A percentile compares a stretch with the other conserved stretches of the same genome.
Conservation (phyloP, 257 asterid genomes). For the Lavandula angustifolia region DNA sequence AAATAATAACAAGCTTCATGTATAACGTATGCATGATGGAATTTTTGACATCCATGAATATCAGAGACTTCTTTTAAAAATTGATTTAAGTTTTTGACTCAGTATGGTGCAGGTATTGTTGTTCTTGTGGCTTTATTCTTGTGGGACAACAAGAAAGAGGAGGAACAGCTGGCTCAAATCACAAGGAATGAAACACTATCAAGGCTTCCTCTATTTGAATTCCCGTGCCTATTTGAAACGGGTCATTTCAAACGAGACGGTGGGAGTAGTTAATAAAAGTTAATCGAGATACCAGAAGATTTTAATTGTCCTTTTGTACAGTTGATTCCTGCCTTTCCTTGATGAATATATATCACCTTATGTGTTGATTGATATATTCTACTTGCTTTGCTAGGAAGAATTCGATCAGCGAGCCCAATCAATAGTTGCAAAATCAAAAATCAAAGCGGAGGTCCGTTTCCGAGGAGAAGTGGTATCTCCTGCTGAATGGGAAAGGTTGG, state of each 20-base stretch:
- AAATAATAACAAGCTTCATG: conserved; percentile 26
- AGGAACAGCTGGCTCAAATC: conserved; percentile 87
- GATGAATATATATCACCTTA: background rate
- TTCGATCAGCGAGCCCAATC: conserved; percentile 80
- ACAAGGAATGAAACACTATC: conserved; percentile 83
- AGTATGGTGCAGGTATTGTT: conserved; percentile 83
- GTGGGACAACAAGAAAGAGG: conserved; percentile 98
- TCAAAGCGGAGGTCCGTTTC: conserved; percentile 90
- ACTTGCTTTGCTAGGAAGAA: conserved; percentile 64
- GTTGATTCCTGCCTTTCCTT: background rate
- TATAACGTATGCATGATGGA: background rate
- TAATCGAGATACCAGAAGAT: background rate
- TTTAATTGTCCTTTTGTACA: background rate
- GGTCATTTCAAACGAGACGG: too few species aligned
- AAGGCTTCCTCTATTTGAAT: conserved; percentile 94
- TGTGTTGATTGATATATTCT: conserved; percentile 27
- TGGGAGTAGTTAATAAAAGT: too few species aligned
- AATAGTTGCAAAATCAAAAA: conserved; percentile 75
- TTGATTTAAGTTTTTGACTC: conserved; percentile 56
- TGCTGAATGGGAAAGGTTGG: conserved; percentile 92
- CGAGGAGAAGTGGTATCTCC: conserved; percentile 87
- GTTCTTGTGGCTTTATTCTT: conserved; percentile 69
- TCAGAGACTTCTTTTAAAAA: conserved; percentile 28
- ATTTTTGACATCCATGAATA: background rate
- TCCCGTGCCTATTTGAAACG: too few species aligned